These are phyloP conservation scores for Beauveria medogensis DNA, from an alignment of 2,329 filamentous ascomycete genomes.

Conservation along the genomic window DNA sequence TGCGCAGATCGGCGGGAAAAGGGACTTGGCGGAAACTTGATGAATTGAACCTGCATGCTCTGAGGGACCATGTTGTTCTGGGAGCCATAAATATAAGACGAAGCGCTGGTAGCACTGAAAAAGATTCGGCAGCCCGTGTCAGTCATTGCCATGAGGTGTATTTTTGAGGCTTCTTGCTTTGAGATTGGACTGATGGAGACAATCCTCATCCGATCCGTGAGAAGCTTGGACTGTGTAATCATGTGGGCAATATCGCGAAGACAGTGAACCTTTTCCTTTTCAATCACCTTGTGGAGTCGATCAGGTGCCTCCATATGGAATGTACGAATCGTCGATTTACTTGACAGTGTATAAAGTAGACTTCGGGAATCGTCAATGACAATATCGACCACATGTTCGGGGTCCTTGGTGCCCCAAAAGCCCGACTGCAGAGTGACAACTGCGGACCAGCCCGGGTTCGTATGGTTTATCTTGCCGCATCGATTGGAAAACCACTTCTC, in stretches of 20 bases:
- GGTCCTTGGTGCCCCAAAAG: constrained; percentile 42
- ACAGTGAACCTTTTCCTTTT: constrained; percentile 54
- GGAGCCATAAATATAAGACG: constrained; percentile 55
- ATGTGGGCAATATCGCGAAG: constrained; percentile 77
- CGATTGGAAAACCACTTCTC: constrained; percentile 92
- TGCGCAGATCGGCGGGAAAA: constrained; percentile 23
- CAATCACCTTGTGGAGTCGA: constrained; percentile 55
- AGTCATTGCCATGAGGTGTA: constrained; percentile 86
- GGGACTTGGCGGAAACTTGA: constrained; percentile 74
- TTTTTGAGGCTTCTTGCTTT: constrained; percentile 66
- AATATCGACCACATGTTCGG: constrained; percentile 68
- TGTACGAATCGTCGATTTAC: constrained; percentile 77
- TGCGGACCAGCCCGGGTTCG: constrained; percentile 61
- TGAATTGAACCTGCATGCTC: constrained; percentile 96
- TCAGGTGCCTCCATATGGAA: constrained; percentile 71
- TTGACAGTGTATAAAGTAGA: constrained; percentile 86
- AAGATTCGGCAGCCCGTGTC: constrained; percentile 87
- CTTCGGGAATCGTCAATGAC: constrained; percentile 81
- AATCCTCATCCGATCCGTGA: constrained; percentile 63
- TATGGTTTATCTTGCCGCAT: constrained; percentile 85
- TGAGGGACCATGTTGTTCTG: constrained; percentile 62
- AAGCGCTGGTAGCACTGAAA: constrained; percentile 78
- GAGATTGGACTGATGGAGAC: constrained; percentile 82
- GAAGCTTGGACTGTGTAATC: constrained; percentile 63
- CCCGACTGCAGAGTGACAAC: constrained; percentile 45